A percentile compares a stretch with the other conserved stretches of the same genome.
These are phyloP conservation scores for Brassica carinata DNA, from an alignment of 345 rosid species.

Conservation along the genomic window DNA sequence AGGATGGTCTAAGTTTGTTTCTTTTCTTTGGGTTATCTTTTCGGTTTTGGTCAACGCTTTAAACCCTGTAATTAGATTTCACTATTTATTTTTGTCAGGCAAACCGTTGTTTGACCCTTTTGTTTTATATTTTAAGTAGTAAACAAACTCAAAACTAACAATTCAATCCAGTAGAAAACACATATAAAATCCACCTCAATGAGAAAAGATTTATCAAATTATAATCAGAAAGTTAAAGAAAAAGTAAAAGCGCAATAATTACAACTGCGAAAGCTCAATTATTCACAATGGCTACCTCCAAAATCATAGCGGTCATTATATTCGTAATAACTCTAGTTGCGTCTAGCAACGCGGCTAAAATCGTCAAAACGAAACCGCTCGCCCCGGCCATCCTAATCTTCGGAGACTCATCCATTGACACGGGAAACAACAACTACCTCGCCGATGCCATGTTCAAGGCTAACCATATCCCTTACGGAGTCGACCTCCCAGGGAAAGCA, in stretches of 20 bases:
- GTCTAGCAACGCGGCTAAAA: neutral
- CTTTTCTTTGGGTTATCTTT: neutral
- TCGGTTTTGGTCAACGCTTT: constrained; percentile 1
- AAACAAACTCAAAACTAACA: neutral
- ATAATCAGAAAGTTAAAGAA: neutral
- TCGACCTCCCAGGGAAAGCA: constrained; percentile 8
- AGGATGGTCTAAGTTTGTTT: neutral
- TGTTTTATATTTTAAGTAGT: neutral
- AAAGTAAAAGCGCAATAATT: neutral
- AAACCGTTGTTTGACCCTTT: neutral
- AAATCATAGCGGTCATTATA: neutral
- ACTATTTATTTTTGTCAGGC: neutral
- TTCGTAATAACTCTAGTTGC: neutral
- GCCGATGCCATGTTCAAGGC: neutral
- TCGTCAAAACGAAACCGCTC: neutral
- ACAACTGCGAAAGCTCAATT: neutral
- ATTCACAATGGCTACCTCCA: constrained; percentile 2
- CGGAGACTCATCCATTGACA: constrained; percentile 21
- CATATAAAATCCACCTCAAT: neutral
- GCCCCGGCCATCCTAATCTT: constrained; percentile 17
- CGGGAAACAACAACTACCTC: constrained; percentile 26
- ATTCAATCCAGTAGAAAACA: neutral
- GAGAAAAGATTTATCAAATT: neutral
- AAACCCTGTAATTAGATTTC: constrained; percentile 11
- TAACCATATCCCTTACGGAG: constrained; percentile 19